Conservation (phyloP, 2,329 filamentous ascomycete species). For the Grosmannia clavigera region DNA sequence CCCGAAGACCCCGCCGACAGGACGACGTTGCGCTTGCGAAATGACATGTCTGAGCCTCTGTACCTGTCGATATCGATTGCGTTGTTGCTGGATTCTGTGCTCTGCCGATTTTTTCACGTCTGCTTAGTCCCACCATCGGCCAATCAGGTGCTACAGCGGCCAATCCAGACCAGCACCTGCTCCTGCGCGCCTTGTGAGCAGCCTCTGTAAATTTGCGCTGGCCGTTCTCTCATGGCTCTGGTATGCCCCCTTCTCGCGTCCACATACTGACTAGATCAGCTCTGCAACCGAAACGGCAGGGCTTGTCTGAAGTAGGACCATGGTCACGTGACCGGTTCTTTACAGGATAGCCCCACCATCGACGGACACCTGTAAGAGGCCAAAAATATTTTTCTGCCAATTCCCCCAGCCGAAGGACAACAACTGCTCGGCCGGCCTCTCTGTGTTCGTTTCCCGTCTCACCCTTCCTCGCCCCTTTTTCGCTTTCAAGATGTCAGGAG, state of each 20-base stretch:
- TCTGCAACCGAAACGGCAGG: not conserved
- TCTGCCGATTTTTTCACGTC: not conserved
- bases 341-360: not conserved
- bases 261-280: not conserved
- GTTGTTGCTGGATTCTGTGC: too few species aligned
- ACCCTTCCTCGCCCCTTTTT: not conserved
- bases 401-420: not conserved
- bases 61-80: too few species aligned
- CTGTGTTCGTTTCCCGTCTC: too few species aligned
- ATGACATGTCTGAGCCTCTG: conserved; percentile 32
- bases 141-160: too few species aligned
- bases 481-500: conserved; percentile 29
- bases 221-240: too few species aligned
- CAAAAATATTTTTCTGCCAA: not conserved
- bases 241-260: not conserved
- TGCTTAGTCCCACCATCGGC: too few species aligned
- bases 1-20: conserved; percentile 24
- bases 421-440: not conserved
- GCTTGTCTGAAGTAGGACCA: not conserved
- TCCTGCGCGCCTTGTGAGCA: too few species aligned
- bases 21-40: conserved; percentile 43
- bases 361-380: not conserved
- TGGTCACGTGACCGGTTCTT: not conserved
- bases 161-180: too few species aligned
- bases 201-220: too few species aligned